Evolutionary conservation across 1,139 yeast genomes (phyloP).

Genomic region (Pichia sp.): DNA sequence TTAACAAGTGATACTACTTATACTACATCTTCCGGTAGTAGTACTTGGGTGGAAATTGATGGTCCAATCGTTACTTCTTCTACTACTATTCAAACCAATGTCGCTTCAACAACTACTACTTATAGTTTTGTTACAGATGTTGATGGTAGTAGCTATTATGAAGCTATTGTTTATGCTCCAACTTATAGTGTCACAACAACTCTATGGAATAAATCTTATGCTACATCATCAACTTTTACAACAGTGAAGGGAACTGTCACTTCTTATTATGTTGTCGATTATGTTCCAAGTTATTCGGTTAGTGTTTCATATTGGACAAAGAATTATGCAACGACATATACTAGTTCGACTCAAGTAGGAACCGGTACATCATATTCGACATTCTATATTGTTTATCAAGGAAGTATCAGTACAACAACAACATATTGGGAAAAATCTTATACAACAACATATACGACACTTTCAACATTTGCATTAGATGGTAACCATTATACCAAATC

Average conservation of each 20-base stretch:
- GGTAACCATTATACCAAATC: constrained; percentile 6
- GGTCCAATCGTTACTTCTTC: constrained; percentile 4
- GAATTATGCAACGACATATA: constrained; percentile 4
- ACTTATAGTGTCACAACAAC: background rate
- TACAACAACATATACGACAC: constrained; percentile 1
- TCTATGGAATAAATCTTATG: constrained; percentile 5
- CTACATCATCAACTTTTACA: background rate
- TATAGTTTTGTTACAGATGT: too few relatives aligned
- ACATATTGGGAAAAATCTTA: constrained; percentile 4
- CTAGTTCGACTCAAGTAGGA: background rate
- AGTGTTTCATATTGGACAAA: constrained; percentile 7
- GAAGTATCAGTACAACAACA: constrained; percentile 3
- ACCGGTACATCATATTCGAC: background rate
- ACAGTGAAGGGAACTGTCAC: too few relatives aligned
- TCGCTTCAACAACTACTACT: too few relatives aligned
- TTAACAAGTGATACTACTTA: background rate
- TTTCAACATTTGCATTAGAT: background rate
- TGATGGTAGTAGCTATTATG: too few relatives aligned
- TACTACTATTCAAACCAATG: background rate
- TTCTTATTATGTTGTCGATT: constrained; percentile 1
- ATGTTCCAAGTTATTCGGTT: constrained; percentile 7
- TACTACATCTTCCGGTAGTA: background rate
- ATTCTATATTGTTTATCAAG: constrained; percentile 4
- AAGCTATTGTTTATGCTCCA: background rate
- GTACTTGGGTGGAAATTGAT: constrained; percentile 4